These are phyloP conservation scores for Thuidium tamariscinum DNA, from an alignment of 225 moss, liverwort and hornwort species.

Conservation along the genomic window DNA sequence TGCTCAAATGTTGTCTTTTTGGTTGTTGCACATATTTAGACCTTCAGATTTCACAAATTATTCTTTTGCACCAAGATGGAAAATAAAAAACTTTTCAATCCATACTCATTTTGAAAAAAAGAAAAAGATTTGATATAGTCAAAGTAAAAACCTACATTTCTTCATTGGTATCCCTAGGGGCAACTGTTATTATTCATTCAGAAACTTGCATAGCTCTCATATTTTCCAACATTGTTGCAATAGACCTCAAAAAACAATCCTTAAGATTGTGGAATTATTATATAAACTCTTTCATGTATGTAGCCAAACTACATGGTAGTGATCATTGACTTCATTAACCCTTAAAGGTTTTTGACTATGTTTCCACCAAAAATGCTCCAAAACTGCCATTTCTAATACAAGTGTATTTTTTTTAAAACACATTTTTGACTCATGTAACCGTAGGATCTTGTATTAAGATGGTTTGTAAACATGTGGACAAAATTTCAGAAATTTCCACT, in stretches of 20 bases:
- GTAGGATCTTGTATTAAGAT: no score
- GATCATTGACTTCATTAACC: not conserved
- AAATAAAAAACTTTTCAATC: not conserved
- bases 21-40: not conserved
- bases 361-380: no score
- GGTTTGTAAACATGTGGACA: no score
- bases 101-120: not conserved
- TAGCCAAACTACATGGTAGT: not conserved
- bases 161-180: not conserved
- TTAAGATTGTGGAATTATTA: not conserved
- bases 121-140: not conserved
- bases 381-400: no score
- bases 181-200: not conserved
- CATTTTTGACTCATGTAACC: no score
- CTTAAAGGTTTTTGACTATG: no score
- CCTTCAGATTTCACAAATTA: no score
- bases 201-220: fast-evolving
- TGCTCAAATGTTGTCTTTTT: not conserved
- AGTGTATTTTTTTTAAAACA: no score
- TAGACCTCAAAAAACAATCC: not conserved
- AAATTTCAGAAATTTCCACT: no score
- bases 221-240: not conserved
- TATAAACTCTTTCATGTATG: not conserved
- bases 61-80: not conserved
- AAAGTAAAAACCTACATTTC: not conserved